phyloP scores from a whole-genome alignment of 257 asterid species.

The Marsdenia floribunda region DNA sequence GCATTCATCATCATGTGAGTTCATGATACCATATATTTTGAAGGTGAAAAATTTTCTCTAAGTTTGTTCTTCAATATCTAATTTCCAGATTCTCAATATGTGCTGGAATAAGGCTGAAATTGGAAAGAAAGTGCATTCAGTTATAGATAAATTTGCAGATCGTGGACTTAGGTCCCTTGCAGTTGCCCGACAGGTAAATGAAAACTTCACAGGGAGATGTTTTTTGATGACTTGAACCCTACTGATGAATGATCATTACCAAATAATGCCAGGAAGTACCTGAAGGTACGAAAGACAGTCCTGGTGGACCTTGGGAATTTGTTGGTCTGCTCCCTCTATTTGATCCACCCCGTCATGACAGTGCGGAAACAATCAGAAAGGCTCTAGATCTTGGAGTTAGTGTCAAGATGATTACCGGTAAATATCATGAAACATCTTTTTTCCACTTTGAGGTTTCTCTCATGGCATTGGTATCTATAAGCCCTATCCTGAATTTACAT shows the following conservation, averaged over 20 bases:
- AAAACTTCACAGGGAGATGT: not conserved
- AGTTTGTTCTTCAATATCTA: not conserved
- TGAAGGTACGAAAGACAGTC: conserved; percentile 45
- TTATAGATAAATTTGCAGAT: conserved; percentile 58
- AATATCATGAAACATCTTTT: not conserved
- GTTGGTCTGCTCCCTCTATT: conserved; percentile 69
- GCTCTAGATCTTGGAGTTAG: conserved; percentile 70
- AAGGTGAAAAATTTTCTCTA: not conserved
- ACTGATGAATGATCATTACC: not conserved
- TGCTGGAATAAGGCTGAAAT: conserved; percentile 41
- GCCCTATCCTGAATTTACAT: not conserved
- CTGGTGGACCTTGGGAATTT: conserved; percentile 64
- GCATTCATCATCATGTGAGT: not conserved
- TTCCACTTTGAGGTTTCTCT: not conserved
- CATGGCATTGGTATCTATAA: not conserved
- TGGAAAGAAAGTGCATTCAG: conserved; percentile 37
- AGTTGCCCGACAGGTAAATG: conserved; percentile 47
- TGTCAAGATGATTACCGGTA: conserved; percentile 71
- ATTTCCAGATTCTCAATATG: conserved; percentile 46
- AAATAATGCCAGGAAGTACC: conserved; percentile 41
- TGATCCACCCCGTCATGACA: conserved; percentile 67
- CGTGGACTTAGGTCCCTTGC: conserved; percentile 67
- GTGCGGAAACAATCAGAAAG: conserved; percentile 59
- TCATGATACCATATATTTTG: not conserved
- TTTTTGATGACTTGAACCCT: not conserved